A percentile compares a stretch with the other conserved stretches of the same genome.
These are phyloP conservation scores for Podila epicladia DNA, from an alignment of 192 early-diverging fungal genomes.

Conservation along the genomic window DNA sequence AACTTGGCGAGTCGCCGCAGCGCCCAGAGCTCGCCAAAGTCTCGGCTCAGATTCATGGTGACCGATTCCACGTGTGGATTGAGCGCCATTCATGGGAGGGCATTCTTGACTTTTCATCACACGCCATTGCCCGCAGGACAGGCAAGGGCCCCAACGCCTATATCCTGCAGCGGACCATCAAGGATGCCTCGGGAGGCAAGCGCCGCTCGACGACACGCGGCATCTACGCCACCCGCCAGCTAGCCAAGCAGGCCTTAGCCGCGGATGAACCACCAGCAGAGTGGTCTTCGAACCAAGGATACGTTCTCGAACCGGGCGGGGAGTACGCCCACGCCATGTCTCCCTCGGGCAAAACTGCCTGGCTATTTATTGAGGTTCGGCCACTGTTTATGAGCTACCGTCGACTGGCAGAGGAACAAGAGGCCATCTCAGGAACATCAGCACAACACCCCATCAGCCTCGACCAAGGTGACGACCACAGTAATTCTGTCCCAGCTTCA, in stretches of 20 bases:
- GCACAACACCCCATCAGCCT: conserved; percentile 43
- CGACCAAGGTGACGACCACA: conserved; percentile 27
- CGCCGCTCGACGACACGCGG: conserved; percentile 41
- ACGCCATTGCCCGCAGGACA: conserved; percentile 30
- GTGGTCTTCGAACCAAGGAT: conserved; percentile 44
- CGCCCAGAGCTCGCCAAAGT: conserved; percentile 35
- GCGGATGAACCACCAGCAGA: conserved; percentile 31
- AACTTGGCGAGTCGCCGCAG: conserved; percentile 42
- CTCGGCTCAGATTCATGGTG: conserved; percentile 32
- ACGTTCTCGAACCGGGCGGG: conserved; percentile 34
- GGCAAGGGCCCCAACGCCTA: conserved; percentile 48
- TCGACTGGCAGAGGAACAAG: conserved; percentile 34
- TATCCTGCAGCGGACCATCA: conserved; percentile 47
- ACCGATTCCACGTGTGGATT: conserved; percentile 49
- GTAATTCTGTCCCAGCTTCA: conserved; percentile 8
- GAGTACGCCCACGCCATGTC: conserved; percentile 47
- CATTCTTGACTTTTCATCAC: conserved; percentile 43
- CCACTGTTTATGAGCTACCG: conserved; percentile 43
- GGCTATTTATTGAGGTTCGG: conserved; percentile 44
- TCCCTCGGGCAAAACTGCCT: conserved; percentile 45
- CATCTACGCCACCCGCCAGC: conserved; percentile 31
- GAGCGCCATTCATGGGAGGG: conserved; percentile 46
- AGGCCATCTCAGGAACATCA: conserved; percentile 16
- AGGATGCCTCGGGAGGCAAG: conserved; percentile 49
- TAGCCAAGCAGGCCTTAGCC: conserved; percentile 42